phyloP scores from a whole-genome alignment of 352 stramenopile species.

The Globisporangium paroecandrum region DNA sequence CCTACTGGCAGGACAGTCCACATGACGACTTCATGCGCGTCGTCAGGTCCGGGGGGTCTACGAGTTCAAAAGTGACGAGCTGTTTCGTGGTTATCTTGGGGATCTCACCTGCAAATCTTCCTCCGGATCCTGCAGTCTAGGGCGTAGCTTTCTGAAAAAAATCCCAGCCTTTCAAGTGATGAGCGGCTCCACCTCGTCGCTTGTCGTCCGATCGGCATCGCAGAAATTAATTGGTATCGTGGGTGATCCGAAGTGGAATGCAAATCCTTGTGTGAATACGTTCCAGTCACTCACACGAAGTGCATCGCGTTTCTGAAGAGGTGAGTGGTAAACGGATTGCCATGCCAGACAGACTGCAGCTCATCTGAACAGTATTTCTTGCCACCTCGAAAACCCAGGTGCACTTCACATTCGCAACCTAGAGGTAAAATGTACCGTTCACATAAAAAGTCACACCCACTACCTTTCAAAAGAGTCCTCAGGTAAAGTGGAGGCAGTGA shows the following conservation, averaged over 20 bases:
- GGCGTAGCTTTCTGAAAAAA: not conserved
- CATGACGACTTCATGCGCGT: no score
- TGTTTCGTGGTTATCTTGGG: not conserved
- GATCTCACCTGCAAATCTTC: not conserved
- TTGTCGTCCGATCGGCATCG: not conserved
- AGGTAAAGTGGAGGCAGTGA: no score
- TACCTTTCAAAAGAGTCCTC: no score
- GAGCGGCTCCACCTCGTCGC: not conserved
- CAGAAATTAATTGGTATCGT: not conserved
- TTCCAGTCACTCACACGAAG: not conserved
- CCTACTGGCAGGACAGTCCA: no score
- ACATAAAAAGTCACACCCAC: no score
- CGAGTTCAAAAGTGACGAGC: no score
- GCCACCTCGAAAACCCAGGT: no score
- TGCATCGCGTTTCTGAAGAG: not conserved
- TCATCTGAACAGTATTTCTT: no score
- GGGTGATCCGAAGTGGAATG: not conserved
- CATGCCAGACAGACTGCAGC: no score
- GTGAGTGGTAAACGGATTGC: not conserved
- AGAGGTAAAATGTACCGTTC: no score
- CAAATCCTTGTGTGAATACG: not conserved
- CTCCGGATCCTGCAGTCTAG: not conserved
- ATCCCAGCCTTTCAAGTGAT: not conserved
- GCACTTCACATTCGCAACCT: no score
- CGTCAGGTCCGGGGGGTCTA: no score